Evolutionary conservation across 108 stramenopile genomes (phyloP).

Genomic region (Cyclotella cryptica): DNA sequence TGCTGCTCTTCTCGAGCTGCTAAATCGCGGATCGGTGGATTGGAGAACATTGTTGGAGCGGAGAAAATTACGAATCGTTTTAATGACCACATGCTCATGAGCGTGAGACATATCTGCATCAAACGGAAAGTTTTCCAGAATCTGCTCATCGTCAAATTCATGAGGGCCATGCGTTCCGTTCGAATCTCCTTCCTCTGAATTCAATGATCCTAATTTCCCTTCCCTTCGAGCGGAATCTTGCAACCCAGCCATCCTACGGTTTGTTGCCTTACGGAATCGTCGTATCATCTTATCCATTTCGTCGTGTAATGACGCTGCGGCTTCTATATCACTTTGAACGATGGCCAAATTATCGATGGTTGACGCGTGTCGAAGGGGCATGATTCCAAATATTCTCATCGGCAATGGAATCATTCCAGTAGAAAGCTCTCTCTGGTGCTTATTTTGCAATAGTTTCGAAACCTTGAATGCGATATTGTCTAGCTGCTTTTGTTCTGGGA

Average conservation of each 20-base stretch:
- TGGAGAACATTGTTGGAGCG: conserved; percentile 30
- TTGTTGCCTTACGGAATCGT: conserved; percentile 88
- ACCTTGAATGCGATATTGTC: conserved; percentile 66
- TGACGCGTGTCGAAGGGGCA: conserved; percentile 85
- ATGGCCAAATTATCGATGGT: conserved; percentile 64
- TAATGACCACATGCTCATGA: conserved; percentile 60
- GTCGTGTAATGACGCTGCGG: conserved; percentile 49
- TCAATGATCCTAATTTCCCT: conserved; percentile 47
- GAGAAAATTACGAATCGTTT: conserved; percentile 74
- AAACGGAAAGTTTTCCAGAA: conserved; percentile 78
- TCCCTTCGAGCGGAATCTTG: conserved; percentile 79
- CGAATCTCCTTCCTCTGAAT: conserved; percentile 14
- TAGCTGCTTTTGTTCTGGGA: conserved; percentile 56
- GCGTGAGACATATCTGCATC: conserved; percentile 74
- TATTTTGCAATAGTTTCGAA: conserved; percentile 54
- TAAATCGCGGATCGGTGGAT: conserved; percentile 13
- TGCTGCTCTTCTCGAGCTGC: conserved; percentile 18
- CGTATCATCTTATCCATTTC: conserved; percentile 80
- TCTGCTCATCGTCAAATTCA: conserved; percentile 69
- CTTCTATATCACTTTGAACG: conserved; percentile 64
- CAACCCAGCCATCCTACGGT: conserved; percentile 77
- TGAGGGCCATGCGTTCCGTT: conserved; percentile 8
- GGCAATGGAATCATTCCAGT: conserved; percentile 85
- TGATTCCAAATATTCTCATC: conserved; percentile 80
- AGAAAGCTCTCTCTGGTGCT: conserved; percentile 61